Conservation (phyloP, 192 early-diverging fungal species). For the Backusella mclennaniae region DNA sequence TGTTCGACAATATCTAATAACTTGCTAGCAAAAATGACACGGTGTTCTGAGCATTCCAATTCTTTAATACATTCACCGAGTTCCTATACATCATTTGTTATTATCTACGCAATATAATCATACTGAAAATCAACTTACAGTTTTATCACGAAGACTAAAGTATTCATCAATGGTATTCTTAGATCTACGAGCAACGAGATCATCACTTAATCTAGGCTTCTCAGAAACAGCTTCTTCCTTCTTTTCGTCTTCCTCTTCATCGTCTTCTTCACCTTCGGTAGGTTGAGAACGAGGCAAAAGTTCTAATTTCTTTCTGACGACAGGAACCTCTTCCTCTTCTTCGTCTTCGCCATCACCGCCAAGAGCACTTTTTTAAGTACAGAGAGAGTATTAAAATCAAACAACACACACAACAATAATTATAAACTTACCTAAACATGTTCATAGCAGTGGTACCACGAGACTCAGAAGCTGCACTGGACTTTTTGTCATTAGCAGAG, state of each 20-base stretch:
- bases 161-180: slow-evolving; percentile 39
- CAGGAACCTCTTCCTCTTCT: not conserved
- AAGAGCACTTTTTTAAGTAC: not conserved
- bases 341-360: slow-evolving; percentile 32
- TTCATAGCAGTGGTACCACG: slow-evolving; percentile 24
- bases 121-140: slow-evolving; percentile 10
- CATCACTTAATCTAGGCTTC: slow-evolving; percentile 22
- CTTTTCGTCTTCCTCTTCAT: not conserved
- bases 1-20: slow-evolving; percentile 25
- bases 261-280: not conserved
- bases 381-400: not conserved
- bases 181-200: slow-evolving; percentile 19
- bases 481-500: not conserved
- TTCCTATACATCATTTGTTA: slow-evolving; percentile 17
- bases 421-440: slow-evolving; percentile 27
- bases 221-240: slow-evolving; percentile 3
- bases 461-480: not conserved
- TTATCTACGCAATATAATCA: no score
- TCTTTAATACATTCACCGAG: slow-evolving; percentile 24
- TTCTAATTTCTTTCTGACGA: slow-evolving; percentile 25
- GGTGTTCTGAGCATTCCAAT: slow-evolving; percentile 15
- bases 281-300: slow-evolving; percentile 27
- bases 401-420: not conserved
- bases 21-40: slow-evolving; percentile 17
- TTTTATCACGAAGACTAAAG: slow-evolving; percentile 30